Percentiles rank a stretch among this genome's conserved stretches.
These are phyloP conservation scores for Cladosporium sp. DNA, from an alignment of 2,329 filamentous ascomycete species.

Conservation along the genomic window DNA sequence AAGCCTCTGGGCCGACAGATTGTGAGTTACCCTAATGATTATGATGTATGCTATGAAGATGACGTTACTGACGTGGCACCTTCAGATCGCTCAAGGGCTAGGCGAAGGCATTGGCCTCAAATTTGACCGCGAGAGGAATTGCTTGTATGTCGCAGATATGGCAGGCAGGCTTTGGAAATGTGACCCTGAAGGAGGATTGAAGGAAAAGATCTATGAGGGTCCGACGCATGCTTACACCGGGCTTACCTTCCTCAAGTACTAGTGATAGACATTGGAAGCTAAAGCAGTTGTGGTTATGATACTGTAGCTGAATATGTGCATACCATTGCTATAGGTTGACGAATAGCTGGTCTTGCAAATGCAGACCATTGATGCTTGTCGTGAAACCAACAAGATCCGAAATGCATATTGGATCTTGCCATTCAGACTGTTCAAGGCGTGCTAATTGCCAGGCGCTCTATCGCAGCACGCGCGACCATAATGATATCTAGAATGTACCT, in stretches of 20 bases:
- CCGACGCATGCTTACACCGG: constrained; percentile 19
- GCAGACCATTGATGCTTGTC: not conserved
- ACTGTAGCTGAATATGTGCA: not conserved
- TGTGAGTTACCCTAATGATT: not conserved
- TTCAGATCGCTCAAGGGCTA: constrained; percentile 24
- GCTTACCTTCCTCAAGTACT: constrained; percentile 20
- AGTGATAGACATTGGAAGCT: not conserved
- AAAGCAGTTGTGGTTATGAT: not conserved
- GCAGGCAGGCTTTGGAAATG: constrained; percentile 21
- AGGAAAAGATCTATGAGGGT: constrained; percentile 21
- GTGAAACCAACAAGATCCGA: not conserved
- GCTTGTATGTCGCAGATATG: constrained; percentile 22
- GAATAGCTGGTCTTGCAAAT: not conserved
- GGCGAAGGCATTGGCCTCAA: constrained; percentile 22
- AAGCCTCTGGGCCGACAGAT: constrained; percentile 22
- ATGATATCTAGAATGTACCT: not conserved
- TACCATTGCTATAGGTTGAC: not conserved
- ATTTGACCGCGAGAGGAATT: constrained; percentile 13
- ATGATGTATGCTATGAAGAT: not conserved
- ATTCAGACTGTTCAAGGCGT: not conserved
- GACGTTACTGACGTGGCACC: constrained; percentile 10
- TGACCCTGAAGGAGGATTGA: constrained; percentile 12
- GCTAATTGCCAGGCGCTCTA: not conserved
- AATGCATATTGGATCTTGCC: not conserved
- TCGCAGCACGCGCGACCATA: not conserved